These are phyloP conservation scores for Cutaneotrichosporon cyanovorans DNA, from an alignment of 1,284 basidiomycete genomes.

Conservation along the genomic window DNA sequence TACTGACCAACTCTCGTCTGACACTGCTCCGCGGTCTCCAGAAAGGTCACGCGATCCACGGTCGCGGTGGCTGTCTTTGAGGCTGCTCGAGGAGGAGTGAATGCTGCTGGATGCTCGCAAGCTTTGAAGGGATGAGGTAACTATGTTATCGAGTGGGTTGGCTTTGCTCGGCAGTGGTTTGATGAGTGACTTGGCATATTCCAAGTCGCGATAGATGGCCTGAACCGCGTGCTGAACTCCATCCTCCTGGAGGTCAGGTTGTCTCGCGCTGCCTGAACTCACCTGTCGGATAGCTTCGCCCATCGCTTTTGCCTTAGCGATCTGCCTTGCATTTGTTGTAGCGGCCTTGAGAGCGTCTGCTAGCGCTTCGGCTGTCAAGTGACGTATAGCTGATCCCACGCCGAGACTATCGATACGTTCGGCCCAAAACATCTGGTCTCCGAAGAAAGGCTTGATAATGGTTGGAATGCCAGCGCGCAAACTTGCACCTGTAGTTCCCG, in stretches of 20 bases:
- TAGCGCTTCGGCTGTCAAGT: constrained; percentile 69
- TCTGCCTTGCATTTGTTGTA: constrained; percentile 79
- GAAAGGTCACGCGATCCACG: neutral
- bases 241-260: constrained; percentile 58
- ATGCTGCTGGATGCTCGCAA: no score
- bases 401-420: constrained; percentile 89
- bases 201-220: constrained; percentile 83
- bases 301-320: constrained; percentile 69
- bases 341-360: constrained; percentile 69
- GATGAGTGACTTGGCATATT: constrained; percentile 74
- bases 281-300: constrained; percentile 78
- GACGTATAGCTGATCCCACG: constrained; percentile 74
- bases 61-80: neutral
- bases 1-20: constrained; percentile 18
- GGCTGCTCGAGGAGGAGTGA: neutral
- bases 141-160: no score
- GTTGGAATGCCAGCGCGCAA: constrained; percentile 66
- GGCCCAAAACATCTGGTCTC: constrained; percentile 96
- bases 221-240: constrained; percentile 82
- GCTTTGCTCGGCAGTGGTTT: constrained; percentile 48
- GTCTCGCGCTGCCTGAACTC: constrained; percentile 32
- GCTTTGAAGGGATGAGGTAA: no score
- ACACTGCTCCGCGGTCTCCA: constrained; percentile 1
- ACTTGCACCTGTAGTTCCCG: constrained; percentile 90
- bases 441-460: constrained; percentile 94